Percentiles rank a stretch among this genome's conserved stretches.
Evolutionary conservation across 495 filamentous ascomycete genomes (phyloP).

Genomic region (Schizothecium vesticola): DNA sequence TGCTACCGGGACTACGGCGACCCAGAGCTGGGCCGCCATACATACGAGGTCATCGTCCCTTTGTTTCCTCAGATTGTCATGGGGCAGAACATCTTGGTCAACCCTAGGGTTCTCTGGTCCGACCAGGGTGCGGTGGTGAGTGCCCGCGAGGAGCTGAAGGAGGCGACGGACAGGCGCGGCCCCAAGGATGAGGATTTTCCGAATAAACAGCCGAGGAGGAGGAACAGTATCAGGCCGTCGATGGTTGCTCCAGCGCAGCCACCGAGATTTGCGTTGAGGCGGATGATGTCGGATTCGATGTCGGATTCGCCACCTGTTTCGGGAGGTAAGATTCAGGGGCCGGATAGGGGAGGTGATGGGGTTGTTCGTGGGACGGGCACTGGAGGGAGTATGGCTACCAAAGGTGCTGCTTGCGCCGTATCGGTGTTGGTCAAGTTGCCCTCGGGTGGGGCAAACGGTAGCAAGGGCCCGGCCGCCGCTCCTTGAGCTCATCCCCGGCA

Average conservation of each 20-base stretch:
- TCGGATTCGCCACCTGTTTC: not conserved
- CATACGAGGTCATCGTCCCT: not conserved
- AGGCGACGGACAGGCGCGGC: not conserved
- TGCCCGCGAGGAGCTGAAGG: not conserved
- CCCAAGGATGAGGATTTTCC: not conserved
- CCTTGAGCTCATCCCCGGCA: not conserved
- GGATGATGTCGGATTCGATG: not conserved
- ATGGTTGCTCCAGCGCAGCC: not conserved
- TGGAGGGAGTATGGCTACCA: not conserved
- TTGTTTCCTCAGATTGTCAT: not conserved
- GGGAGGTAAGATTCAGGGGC: not conserved
- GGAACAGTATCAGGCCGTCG: not conserved
- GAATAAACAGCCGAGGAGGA: not conserved
- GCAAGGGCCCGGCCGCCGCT: not conserved
- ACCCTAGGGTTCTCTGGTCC: not conserved
- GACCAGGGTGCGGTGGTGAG: not conserved
- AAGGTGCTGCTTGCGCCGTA: not conserved
- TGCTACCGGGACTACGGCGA: not conserved
- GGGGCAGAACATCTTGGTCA: not conserved
- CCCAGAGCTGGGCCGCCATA: not conserved
- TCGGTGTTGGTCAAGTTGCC: not conserved
- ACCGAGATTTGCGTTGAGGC: not conserved
- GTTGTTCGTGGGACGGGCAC: not conserved
- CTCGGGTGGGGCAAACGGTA: not conserved
- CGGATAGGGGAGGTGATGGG: not conserved